Conservation (phyloP, 2,329 filamentous ascomycete species). For the Pseudocercospora cruenta region DNA sequence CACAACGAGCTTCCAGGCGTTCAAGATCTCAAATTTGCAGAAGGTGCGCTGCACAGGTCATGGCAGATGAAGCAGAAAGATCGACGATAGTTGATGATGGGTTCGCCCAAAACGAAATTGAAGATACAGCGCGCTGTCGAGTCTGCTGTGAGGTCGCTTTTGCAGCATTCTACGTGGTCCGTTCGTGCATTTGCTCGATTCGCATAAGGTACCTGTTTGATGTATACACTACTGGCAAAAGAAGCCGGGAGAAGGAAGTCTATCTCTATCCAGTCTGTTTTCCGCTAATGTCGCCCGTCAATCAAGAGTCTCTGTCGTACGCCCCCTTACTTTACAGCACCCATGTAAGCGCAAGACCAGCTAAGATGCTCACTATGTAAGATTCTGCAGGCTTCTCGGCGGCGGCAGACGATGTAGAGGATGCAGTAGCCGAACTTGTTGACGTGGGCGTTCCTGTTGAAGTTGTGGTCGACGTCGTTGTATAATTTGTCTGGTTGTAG, state of each 20-base stretch:
- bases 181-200: too few relatives aligned
- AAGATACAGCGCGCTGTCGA: too few relatives aligned
- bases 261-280: background rate
- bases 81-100: too few relatives aligned
- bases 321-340: background rate
- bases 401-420: background rate
- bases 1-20: too few relatives aligned
- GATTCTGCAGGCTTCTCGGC: background rate
- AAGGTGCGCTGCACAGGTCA: too few relatives aligned
- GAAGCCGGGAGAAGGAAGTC: background rate
- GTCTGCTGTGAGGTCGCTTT: too few relatives aligned
- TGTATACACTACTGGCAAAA: background rate
- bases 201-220: too few relatives aligned
- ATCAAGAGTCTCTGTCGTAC: background rate
- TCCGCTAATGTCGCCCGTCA: background rate
- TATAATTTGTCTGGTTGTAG: conserved; percentile 31
- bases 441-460: background rate
- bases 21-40: too few relatives aligned
- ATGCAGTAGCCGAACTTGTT: background rate
- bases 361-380: background rate
- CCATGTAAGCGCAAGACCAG: background rate
- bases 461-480: background rate
- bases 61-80: too few relatives aligned
- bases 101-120: too few relatives aligned
- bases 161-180: too few relatives aligned